These are phyloP conservation scores for Gnomoniopsis sp. DNA, from an alignment of 2,329 filamentous ascomycete genomes.

Conservation along the genomic window DNA sequence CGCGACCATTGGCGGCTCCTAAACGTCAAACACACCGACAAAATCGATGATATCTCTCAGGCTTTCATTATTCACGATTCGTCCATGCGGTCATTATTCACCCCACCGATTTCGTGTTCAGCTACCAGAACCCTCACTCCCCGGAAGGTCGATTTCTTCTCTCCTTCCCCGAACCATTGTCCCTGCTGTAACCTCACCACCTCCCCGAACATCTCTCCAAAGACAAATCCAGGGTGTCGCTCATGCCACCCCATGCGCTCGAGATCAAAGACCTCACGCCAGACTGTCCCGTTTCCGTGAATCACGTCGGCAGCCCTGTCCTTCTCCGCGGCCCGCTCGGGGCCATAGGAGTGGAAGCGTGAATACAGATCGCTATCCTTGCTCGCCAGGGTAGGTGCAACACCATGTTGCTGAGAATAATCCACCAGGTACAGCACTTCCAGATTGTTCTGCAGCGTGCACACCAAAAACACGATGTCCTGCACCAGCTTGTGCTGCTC, in stretches of 20 bases:
- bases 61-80: background rate
- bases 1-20: no score
- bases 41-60: no score
- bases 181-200: conserved; percentile 29
- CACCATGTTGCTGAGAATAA: background rate
- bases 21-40: no score
- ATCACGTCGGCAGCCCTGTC: conserved; percentile 27
- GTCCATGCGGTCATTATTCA: background rate
- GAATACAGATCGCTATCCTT: conserved; percentile 22
- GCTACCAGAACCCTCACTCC: conserved; percentile 15
- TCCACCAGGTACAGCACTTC: conserved; percentile 20
- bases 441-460: conserved; percentile 18
- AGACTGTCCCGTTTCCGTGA: conserved; percentile 26
- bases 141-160: conserved; percentile 21
- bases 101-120: conserved; percentile 1
- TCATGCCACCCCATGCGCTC: conserved; percentile 29
- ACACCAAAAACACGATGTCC: conserved; percentile 18
- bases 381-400: conserved; percentile 15
- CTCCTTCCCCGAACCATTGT: conserved; percentile 21
- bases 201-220: conserved; percentile 27
- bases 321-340: conserved; percentile 10
- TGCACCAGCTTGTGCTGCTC: conserved; percentile 7
- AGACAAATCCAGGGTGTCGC: conserved; percentile 28
- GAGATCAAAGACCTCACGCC: conserved; percentile 31
- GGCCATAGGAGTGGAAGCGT: conserved; percentile 18